A percentile compares a stretch with the other conserved stretches of the same genome.
Evolutionary conservation across 768 basidiomycete species (phyloP).

Genomic region (Boletus coccyginus): DNA sequence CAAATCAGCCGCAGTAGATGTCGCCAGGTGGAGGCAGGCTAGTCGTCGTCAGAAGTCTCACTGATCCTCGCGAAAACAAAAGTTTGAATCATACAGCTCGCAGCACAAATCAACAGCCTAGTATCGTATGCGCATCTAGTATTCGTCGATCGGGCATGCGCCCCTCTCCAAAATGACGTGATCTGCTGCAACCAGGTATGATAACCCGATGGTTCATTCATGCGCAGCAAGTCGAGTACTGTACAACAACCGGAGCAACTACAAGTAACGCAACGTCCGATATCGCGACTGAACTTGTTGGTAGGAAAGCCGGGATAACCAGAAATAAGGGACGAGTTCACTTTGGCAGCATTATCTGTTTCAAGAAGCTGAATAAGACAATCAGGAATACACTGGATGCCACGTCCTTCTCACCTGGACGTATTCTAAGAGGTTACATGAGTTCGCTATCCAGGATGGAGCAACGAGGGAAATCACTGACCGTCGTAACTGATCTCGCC

Average conservation of each 20-base stretch:
- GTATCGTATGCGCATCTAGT: too few species aligned
- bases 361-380: slow-evolving; percentile 10
- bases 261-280: slow-evolving; percentile 6
- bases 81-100: not conserved
- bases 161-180: slow-evolving; percentile 13
- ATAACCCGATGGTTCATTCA: not conserved
- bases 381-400: slow-evolving; percentile 1
- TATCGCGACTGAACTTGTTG: not conserved
- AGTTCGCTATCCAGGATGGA: not conserved
- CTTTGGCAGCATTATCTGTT: slow-evolving; percentile 74
- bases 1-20: too few species aligned
- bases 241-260: slow-evolving; percentile 4
- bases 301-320: slow-evolving; percentile 2
- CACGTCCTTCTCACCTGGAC: slow-evolving; percentile 51
- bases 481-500: slow-evolving; percentile 91
- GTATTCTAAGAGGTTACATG: slow-evolving; percentile 51
- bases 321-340: slow-evolving; percentile 31
- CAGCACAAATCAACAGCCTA: too few species aligned
- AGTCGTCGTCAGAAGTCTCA: too few species aligned
- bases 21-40: too few species aligned
- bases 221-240: not conserved
- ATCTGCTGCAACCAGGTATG: slow-evolving; percentile 1
- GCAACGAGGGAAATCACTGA: slow-evolving; percentile 27
- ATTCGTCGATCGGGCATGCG: too few species aligned
- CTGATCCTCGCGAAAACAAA: not conserved